A percentile compares a stretch with the other conserved stretches of the same genome.
Evolutionary conservation across 306 rosid genomes (phyloP).

Genomic region (Parietaria judaica): DNA sequence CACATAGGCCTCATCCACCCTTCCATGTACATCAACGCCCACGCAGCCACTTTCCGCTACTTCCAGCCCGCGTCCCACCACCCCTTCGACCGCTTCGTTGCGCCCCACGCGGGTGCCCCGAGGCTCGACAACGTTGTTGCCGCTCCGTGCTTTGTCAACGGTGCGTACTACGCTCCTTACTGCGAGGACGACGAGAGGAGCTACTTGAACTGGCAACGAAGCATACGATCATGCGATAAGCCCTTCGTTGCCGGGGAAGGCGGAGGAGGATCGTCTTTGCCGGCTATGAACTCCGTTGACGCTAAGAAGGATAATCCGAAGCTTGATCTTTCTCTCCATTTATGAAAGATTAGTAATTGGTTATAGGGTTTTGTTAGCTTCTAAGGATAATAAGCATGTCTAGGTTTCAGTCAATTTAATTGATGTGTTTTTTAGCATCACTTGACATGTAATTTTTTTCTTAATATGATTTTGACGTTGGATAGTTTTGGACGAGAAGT

Average conservation of each 20-base stretch:
- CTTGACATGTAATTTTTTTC: too few species aligned
- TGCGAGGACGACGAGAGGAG: conserved; percentile 34
- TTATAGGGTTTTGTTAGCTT: too few species aligned
- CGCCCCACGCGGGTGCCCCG: conserved; percentile 32
- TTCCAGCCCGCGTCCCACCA: conserved; percentile 26
- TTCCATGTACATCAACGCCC: conserved; percentile 40
- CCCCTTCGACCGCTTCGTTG: conserved; percentile 25
- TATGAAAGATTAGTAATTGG: neutral
- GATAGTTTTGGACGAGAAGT: neutral
- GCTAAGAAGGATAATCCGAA: conserved; percentile 32
- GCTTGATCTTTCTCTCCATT: conserved; percentile 61
- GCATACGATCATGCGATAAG: conserved; percentile 7
- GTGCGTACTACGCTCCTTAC: conserved; percentile 5
- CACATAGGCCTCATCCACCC: conserved; percentile 34
- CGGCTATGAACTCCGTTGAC: conserved; percentile 13
- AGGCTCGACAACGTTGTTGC: conserved; percentile 30
- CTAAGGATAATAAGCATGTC: neutral
- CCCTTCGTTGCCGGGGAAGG: conserved; percentile 1
- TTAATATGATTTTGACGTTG: too few species aligned
- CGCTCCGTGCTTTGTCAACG: too few species aligned
- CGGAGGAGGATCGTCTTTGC: conserved; percentile 18
- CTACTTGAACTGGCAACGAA: conserved; percentile 36
- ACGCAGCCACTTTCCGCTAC: conserved; percentile 38
- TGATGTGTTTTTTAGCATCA: neutral
- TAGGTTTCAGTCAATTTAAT: neutral